These are phyloP conservation scores for Porphyridium purpureum DNA, from an alignment of 23 red algal species.

Conservation along the genomic window DNA sequence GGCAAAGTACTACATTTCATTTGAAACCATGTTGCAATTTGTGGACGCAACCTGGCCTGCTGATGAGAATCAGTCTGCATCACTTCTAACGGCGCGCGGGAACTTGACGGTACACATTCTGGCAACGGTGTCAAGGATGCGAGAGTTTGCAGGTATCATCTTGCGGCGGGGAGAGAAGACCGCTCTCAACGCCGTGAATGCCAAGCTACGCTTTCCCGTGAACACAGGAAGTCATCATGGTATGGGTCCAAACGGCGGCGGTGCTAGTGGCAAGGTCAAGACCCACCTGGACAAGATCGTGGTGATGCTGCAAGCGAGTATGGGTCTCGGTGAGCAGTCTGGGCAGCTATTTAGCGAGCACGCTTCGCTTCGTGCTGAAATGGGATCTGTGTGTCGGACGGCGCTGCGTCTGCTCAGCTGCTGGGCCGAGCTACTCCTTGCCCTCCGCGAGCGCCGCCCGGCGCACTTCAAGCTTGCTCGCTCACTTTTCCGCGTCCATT, in stretches of 20 bases:
- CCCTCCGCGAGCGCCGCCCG: not conserved
- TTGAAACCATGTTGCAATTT: conserved; percentile 17
- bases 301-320: conserved; percentile 13
- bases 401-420: not conserved
- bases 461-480: not conserved
- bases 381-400: too few relatives aligned
- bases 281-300: conserved; percentile 24
- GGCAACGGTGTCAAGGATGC: conserved; percentile 3
- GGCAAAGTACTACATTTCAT: conserved; percentile 19
- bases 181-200: conserved; percentile 27
- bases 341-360: not conserved
- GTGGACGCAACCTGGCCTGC: too few relatives aligned
- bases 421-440: not conserved
- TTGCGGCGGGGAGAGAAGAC: conserved; percentile 25
- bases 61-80: too few relatives aligned
- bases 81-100: too few relatives aligned
- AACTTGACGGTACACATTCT: too few relatives aligned
- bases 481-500: not conserved
- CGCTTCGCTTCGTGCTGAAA: not conserved
- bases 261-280: conserved; percentile 32
- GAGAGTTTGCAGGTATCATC: conserved; percentile 11
- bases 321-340: not conserved
- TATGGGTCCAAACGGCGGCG: too few relatives aligned
- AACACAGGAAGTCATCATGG: too few relatives aligned
- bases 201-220: conserved; percentile 15